Evolutionary conservation across 306 rosid species (phyloP).

Genomic region (Prinsepia uniflora): DNA sequence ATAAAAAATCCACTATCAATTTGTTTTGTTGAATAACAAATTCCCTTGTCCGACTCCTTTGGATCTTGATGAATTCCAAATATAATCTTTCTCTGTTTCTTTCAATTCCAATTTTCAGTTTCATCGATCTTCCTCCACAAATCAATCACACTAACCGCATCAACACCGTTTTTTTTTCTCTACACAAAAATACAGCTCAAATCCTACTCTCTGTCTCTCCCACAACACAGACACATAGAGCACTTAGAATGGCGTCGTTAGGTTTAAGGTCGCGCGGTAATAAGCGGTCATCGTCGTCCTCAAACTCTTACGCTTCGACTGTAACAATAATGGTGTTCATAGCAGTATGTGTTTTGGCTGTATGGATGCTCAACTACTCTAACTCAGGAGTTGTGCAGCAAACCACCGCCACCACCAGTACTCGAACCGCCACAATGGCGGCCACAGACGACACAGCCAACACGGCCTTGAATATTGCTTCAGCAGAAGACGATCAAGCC

Average conservation of each 20-base stretch:
- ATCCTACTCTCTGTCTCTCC: conserved; percentile 9
- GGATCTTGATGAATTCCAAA: conserved; percentile 62
- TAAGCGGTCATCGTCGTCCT: conserved; percentile 44
- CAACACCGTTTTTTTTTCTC: not conserved
- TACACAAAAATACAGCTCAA: not conserved
- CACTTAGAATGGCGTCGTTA: conserved; percentile 43
- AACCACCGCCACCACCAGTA: conserved; percentile 14
- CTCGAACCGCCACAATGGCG: conserved; percentile 30
- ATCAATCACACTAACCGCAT: not conserved
- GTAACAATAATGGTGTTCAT: conserved; percentile 47
- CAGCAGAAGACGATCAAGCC: conserved; percentile 22
- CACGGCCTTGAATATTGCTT: not conserved
- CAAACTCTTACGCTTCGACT: conserved; percentile 58
- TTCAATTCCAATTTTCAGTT: conserved; percentile 7
- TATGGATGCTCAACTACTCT: conserved; percentile 61
- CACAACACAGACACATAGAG: not conserved
- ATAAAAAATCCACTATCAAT: not conserved
- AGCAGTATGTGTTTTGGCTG: conserved; percentile 56
- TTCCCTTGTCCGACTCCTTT: conserved; percentile 58
- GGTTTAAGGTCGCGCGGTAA: conserved; percentile 46
- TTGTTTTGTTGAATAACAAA: conserved; percentile 18
- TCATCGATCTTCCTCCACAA: conserved; percentile 27
- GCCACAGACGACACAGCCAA: not conserved
- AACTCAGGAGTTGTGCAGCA: conserved; percentile 32
- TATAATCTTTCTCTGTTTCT: conserved; percentile 19